These are phyloP conservation scores for Colletotrichum sp. DNA, from an alignment of 2,329 filamentous ascomycete species.

Conservation along the genomic window DNA sequence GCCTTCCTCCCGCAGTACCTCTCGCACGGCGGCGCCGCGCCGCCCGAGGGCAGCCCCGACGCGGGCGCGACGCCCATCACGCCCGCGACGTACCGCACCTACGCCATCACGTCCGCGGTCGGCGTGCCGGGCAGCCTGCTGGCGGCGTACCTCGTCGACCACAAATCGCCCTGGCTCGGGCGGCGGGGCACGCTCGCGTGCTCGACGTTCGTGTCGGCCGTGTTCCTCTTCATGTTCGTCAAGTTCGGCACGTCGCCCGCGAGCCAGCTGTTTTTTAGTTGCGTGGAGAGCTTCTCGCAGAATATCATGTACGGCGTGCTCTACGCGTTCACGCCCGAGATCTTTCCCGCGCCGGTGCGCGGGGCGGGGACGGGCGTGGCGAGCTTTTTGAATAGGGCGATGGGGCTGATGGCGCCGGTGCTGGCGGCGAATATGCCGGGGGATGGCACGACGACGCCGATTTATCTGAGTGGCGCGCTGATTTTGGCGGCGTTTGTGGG, in stretches of 20 bases:
- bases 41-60: conserved; percentile 33
- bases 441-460: conserved; percentile 60
- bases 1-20: conserved; percentile 90
- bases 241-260: conserved; percentile 59
- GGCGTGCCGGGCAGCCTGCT: conserved; percentile 80
- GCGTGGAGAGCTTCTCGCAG: conserved; percentile 73
- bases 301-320: conserved; percentile 81
- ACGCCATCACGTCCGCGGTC: conserved; percentile 78
- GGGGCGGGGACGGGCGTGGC: conserved; percentile 76
- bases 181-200: conserved; percentile 74
- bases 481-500: conserved; percentile 65
- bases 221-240: conserved; percentile 74
- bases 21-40: conserved; percentile 54
- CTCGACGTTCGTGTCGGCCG: conserved; percentile 69
- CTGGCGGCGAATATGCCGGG: conserved; percentile 67
- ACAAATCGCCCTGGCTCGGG: conserved; percentile 66
- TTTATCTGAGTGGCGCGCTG: conserved; percentile 61
- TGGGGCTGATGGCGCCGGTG: conserved; percentile 72
- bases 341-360: conserved; percentile 75
- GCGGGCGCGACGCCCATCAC: conserved; percentile 38
- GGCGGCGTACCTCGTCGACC: conserved; percentile 74
- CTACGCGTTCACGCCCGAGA: conserved; percentile 79
- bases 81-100: conserved; percentile 74
- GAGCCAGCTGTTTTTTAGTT: conserved; percentile 69
- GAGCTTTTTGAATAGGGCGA: conserved; percentile 72